These are phyloP conservation scores for Triticum timopheevii DNA, from an alignment of 176 grass and related monocot species.

Conservation along the genomic window DNA sequence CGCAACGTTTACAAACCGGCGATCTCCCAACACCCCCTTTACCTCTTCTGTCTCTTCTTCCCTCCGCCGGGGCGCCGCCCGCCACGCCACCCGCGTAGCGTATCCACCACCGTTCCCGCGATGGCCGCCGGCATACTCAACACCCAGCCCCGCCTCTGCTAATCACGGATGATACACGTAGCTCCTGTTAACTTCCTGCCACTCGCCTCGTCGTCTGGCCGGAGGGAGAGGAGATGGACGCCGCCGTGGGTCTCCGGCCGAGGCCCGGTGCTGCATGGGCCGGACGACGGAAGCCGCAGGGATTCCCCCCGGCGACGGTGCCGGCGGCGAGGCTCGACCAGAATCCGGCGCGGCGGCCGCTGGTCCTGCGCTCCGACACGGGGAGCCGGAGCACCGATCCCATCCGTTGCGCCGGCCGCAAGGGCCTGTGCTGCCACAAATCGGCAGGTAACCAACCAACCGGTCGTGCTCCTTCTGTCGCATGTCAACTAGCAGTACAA, in stretches of 20 bases:
- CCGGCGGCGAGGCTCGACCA: background rate
- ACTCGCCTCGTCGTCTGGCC: background rate
- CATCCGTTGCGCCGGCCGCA: background rate
- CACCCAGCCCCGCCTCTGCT: background rate
- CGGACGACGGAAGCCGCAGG: background rate
- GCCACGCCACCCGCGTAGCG: background rate
- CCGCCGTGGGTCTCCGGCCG: conserved; percentile 25
- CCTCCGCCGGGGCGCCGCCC: no score
- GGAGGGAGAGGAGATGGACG: conserved; percentile 38
- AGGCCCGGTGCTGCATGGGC: conserved; percentile 13
- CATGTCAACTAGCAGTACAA: background rate
- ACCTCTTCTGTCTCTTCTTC: background rate
- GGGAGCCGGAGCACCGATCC: background rate
- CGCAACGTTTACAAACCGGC: background rate
- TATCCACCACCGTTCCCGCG: background rate
- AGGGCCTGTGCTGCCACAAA: conserved; percentile 22
- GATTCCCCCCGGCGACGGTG: background rate
- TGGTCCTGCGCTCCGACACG: background rate
- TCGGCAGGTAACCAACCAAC: conserved; percentile 1
- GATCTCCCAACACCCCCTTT: background rate
- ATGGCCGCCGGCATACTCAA: background rate
- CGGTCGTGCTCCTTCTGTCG: background rate
- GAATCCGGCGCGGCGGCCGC: background rate
- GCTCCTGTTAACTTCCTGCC: background rate
- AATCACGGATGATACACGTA: background rate